Conservation (phyloP, 2,329 filamentous ascomycete genomes). For the Aspergillus hortae region DNA sequence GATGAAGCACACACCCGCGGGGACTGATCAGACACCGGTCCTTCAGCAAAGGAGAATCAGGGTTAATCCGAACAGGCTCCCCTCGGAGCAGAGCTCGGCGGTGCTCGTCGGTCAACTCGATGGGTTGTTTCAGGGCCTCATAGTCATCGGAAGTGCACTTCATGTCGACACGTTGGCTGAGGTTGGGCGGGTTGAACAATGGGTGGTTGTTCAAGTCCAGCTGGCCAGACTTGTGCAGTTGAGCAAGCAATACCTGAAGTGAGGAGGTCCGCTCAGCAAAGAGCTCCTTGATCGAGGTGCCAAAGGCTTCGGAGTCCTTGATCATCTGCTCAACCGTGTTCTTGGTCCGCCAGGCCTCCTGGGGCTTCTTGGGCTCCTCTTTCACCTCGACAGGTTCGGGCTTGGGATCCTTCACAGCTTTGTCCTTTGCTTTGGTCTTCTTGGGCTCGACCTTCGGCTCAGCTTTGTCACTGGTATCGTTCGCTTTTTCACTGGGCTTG, state of each 20-base stretch:
- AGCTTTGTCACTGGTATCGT: constrained; percentile 17
- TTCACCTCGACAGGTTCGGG: constrained; percentile 19
- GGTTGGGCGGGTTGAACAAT: constrained; percentile 39
- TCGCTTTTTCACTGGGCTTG: constrained; percentile 14
- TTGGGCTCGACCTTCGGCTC: constrained; percentile 25
- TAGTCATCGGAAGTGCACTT: constrained; percentile 40
- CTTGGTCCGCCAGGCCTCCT: constrained; percentile 35
- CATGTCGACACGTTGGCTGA: constrained; percentile 41
- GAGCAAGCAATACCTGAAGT: constrained; percentile 36
- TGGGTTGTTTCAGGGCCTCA: constrained; percentile 35
- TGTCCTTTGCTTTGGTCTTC: constrained; percentile 24
- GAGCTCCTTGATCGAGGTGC: constrained; percentile 37
- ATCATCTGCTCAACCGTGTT: constrained; percentile 40
- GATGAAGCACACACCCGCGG: constrained; percentile 42
- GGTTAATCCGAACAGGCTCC: constrained; percentile 38
- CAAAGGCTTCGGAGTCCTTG: constrained; percentile 35
- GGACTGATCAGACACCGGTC: constrained; percentile 44
- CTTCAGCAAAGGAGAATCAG: constrained; percentile 35
- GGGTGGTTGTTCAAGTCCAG: constrained; percentile 37
- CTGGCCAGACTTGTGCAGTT: constrained; percentile 35
- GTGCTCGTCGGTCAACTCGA: constrained; percentile 41
- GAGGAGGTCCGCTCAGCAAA: constrained; percentile 38
- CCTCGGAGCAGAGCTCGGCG: constrained; percentile 40
- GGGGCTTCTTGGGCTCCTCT: constrained; percentile 16
- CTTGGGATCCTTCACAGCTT: constrained; percentile 18